Evolutionary conservation across 179 eudicot species (phyloP).

Genomic region (Sideroxylon spinosum): DNA sequence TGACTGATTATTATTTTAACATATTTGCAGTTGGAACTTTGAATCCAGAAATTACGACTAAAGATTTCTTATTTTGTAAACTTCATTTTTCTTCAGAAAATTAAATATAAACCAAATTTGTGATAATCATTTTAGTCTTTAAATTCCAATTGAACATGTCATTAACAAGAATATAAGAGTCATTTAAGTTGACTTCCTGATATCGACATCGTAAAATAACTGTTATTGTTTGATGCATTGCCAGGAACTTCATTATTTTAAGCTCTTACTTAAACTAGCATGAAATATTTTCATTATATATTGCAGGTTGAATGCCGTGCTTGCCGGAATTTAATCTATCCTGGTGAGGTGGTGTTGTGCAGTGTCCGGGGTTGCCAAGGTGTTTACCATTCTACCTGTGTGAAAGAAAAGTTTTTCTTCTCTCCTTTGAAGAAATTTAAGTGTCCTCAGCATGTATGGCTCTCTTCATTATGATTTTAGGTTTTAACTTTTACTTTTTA

Average conservation of each 20-base stretch:
- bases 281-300: slow-evolving; percentile 1
- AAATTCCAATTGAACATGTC: background rate
- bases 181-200: background rate
- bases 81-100: background rate
- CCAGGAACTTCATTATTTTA: background rate
- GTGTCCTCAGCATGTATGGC: slow-evolving; percentile 83
- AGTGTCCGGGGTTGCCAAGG: slow-evolving; percentile 52
- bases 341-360: slow-evolving; percentile 60
- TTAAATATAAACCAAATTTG: background rate
- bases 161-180: background rate
- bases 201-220: background rate
- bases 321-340: slow-evolving; percentile 49
- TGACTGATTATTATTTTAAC: background rate
- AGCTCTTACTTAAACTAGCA: background rate
- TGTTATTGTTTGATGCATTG: background rate
- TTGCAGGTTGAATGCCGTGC: slow-evolving; percentile 59
- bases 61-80: background rate
- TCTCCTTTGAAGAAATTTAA: slow-evolving; percentile 47
- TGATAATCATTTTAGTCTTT: background rate
- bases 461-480: slow-evolving; percentile 13
- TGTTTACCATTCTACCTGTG: slow-evolving; percentile 58
- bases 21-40: background rate
- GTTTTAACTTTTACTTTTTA: background rate
- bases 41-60: background rate
- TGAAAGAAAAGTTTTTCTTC: slow-evolving; percentile 35